Percentiles rank a stretch among this genome's conserved stretches.
Conservation (phyloP, 345 rosid genomes). For the Eucalyptus fibrosa region DNA sequence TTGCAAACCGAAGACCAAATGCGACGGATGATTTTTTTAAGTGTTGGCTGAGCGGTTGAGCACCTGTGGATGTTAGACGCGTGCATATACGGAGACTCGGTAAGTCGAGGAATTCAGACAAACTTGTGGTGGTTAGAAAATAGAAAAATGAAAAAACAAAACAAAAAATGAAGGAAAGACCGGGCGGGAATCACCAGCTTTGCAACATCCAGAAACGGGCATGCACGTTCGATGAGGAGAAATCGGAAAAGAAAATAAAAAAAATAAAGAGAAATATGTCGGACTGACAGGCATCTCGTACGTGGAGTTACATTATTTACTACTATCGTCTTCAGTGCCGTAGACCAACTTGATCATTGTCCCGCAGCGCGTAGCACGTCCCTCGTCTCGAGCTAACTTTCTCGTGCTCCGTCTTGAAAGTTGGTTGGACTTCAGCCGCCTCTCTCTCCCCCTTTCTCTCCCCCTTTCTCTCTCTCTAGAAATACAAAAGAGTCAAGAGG, state of each 20-base stretch:
- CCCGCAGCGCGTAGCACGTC: background rate
- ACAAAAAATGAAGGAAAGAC: no score
- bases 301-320: background rate
- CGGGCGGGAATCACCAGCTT: background rate
- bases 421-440: background rate
- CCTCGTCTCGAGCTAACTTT: background rate
- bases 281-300: background rate
- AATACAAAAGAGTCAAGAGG: background rate
- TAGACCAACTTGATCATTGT: background rate
- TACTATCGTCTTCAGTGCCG: background rate
- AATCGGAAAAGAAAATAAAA: background rate
- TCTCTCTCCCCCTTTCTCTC: background rate
- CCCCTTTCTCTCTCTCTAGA: background rate
- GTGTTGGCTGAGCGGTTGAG: background rate
- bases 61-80: no score
- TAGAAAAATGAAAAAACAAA: background rate
- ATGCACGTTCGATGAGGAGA: background rate
- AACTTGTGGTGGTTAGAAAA: background rate
- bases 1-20: background rate
- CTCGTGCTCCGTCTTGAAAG: slow-evolving; percentile 1
- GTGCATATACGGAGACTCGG: background rate
- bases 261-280: background rate
- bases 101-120: background rate
- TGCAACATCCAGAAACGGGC: background rate
- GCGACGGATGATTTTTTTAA: background rate